Base-by-base conservation (phyloP, 306 rosid genomes). In the Pterocarpus santalinus region DNA sequence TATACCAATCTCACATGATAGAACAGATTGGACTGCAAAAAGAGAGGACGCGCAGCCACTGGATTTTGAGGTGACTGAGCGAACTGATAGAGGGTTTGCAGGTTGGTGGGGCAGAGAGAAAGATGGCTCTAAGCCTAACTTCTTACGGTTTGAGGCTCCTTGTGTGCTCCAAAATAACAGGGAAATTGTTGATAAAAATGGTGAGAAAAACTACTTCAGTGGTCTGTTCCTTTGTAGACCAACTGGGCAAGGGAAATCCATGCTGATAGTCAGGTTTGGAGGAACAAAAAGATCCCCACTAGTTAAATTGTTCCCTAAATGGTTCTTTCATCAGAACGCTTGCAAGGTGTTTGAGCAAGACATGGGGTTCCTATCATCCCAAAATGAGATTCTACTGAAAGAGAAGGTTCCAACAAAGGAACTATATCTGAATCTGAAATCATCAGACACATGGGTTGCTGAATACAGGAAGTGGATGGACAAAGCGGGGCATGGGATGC, bases 391-490 rank as follows among this genome's bases (percentile, higher is more conserved):
- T 71, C 89, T 95, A 32, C 11, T 95, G 83, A 91, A 85, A 78
- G 94, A 91, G 80, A 93, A 88, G 87, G 90, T 91, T 12, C 97
- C 99, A 56, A 95, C 97, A 65, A 95, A 88, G 81, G 90, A 90
- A 72, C 86, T 95, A 8, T 95, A 95, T 87, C 86, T 91, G 15
- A 93, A 88, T 79, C 80, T 95, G 56, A 91, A 86, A 76, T 95
- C 98, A 52, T 95, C 98, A 39, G 99, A 95, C 61, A 89, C 97
- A 34, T 95, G 94, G 93, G 98, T 95, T 33, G 93, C 94, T 38
- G 99, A 95, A 83, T 95, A 95, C 79, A 68, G 98, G 63, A 91
- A 85, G 82, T 95, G 99, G 99, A 93, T 95, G 98, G 99, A 95
- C 90, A 95, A 90, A 82, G 99, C 86, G 4, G 99, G 99, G 60